Percentiles rank a stretch among this genome's conserved stretches.
phyloP scores from a whole-genome alignment of 768 basidiomycete genomes.

The Naganishia vishniacii region DNA sequence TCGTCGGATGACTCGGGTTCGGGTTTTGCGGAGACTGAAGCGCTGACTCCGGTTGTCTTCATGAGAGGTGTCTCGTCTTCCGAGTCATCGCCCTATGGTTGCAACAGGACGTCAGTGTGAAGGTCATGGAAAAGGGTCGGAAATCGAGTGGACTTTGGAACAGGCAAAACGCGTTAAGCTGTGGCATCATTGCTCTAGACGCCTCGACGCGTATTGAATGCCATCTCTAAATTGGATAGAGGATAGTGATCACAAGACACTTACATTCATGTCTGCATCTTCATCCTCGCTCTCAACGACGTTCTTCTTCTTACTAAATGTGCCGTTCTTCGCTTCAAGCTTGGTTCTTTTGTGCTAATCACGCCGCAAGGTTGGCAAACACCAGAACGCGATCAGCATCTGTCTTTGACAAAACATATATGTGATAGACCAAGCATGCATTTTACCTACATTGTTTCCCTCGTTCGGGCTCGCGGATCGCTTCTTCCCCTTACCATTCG shows the following conservation, averaged over 20 bases:
- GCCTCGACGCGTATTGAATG: too few species aligned
- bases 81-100: neutral
- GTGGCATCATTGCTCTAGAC: too few species aligned
- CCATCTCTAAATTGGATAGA: too few species aligned
- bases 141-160: too few species aligned
- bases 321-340: neutral
- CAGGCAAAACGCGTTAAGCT: too few species aligned
- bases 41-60: neutral
- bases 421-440: neutral
- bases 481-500: constrained; percentile 14
- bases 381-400: neutral
- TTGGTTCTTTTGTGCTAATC: constrained; percentile 25
- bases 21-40: neutral
- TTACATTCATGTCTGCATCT: constrained; percentile 16
- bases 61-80: constrained; percentile 24
- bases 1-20: constrained; percentile 21
- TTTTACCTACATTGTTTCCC: constrained; percentile 15
- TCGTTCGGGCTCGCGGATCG: constrained; percentile 2
- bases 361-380: too few species aligned
- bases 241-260: too few species aligned
- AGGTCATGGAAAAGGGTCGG: too few species aligned
- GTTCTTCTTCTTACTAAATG: constrained; percentile 19
- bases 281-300: constrained; percentile 26
- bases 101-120: neutral
- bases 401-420: neutral